phyloP scores from a whole-genome alignment of 495 filamentous ascomycete species.

The Talaromyces borbonicus region DNA sequence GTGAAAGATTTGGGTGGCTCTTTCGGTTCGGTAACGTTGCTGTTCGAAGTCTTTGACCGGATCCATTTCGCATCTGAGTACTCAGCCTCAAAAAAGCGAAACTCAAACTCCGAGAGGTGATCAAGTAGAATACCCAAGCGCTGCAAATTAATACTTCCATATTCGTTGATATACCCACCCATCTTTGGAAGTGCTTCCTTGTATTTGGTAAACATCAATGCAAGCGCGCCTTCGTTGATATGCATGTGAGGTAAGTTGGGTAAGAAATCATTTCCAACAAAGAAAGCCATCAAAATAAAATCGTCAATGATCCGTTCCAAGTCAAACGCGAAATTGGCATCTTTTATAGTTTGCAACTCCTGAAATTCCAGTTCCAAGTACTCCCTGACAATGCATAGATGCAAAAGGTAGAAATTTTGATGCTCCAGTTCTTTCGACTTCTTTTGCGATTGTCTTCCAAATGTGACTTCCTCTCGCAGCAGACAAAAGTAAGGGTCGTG shows the following conservation, averaged over 20 bases:
- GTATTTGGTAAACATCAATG: constrained; percentile 96
- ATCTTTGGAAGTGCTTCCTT: constrained; percentile 79
- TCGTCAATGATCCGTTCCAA: constrained; percentile 97
- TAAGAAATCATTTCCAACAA: constrained; percentile 98
- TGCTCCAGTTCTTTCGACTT: constrained; percentile 96
- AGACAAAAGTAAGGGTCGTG: constrained; percentile 98
- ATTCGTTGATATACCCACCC: constrained; percentile 94
- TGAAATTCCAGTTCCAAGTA: constrained; percentile 97
- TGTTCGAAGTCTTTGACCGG: constrained; percentile 54
- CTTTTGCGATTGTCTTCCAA: constrained; percentile 72
- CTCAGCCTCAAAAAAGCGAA: constrained; percentile 84
- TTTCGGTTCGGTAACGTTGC: constrained; percentile 46
- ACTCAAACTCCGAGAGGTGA: constrained; percentile 75
- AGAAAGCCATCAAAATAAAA: constrained; percentile 99
- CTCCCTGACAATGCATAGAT: constrained; percentile 93
- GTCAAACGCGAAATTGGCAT: constrained; percentile 71
- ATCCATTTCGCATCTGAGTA: constrained; percentile 86
- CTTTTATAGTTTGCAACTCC: constrained; percentile 70
- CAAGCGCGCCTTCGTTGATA: constrained; percentile 95
- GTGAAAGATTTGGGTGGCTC: constrained; percentile 52
- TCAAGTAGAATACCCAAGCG: constrained; percentile 71
- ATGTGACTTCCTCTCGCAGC: constrained; percentile 94
- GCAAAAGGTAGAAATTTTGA: constrained; percentile 97
- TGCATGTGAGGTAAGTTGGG: constrained; percentile 93
- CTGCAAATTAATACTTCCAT: constrained; percentile 78